Evolutionary conservation across 257 asterid genomes (phyloP).

Genomic region (Gentiana dahurica): DNA sequence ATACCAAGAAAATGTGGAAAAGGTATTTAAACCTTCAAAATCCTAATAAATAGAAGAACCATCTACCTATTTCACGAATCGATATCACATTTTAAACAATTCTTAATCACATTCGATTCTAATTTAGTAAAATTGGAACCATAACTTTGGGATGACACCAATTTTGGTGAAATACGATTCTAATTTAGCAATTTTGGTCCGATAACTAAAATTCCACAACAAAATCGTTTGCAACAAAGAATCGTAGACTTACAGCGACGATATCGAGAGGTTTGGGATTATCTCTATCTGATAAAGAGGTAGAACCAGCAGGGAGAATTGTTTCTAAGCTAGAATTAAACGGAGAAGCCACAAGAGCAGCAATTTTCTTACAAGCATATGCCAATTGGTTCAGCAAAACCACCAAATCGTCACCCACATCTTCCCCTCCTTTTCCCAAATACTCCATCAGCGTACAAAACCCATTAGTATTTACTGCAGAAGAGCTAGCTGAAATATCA

Average conservation of each 20-base stretch:
- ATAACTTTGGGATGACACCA: too few species aligned
- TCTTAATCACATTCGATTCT: too few species aligned
- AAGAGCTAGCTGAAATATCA: constrained; percentile 7
- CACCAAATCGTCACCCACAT: constrained; percentile 64
- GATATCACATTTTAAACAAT: too few species aligned
- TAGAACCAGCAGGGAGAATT: constrained; percentile 15
- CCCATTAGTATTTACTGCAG: constrained; percentile 23
- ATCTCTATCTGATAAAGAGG: constrained; percentile 44
- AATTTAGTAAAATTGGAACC: too few species aligned
- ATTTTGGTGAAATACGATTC: too few species aligned
- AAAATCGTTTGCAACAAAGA: too few species aligned
- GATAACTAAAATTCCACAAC: neutral
- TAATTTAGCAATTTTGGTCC: too few species aligned
- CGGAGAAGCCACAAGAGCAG: constrained; percentile 95
- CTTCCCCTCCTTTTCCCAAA: constrained; percentile 46
- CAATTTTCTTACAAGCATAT: constrained; percentile 78
- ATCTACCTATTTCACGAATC: too few species aligned
- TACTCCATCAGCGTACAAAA: constrained; percentile 58
- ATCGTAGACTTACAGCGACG: constrained; percentile 42
- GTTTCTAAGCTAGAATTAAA: constrained; percentile 41
- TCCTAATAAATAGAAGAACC: too few species aligned
- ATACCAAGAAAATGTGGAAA: too few species aligned
- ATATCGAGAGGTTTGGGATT: constrained; percentile 91
- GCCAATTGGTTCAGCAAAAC: constrained; percentile 55
- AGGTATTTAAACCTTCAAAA: too few species aligned